These are phyloP conservation scores for Leptomonas pyrrhocoris DNA, from an alignment of 208 protist species.

Conservation along the genomic window DNA sequence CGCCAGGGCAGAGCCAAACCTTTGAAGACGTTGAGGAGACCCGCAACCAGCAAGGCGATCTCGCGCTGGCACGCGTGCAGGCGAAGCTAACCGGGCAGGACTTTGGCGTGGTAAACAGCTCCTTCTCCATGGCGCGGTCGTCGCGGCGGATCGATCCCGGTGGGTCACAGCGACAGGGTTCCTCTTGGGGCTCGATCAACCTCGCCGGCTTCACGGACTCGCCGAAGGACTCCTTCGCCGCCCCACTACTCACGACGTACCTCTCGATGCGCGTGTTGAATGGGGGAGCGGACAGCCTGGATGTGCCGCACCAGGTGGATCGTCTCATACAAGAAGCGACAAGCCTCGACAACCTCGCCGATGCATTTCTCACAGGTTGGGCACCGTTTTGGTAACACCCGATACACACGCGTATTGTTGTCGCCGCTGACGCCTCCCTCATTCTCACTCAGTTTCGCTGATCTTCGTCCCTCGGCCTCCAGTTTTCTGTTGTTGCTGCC, in stretches of 20 bases:
- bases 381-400: constrained; percentile 86
- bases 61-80: constrained; percentile 83
- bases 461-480: too few relatives aligned
- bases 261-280: constrained; percentile 66
- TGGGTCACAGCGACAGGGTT: constrained; percentile 37
- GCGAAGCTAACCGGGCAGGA: constrained; percentile 90
- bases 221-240: constrained; percentile 41
- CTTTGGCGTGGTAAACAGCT: constrained; percentile 74
- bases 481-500: too few relatives aligned
- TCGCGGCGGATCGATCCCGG: constrained; percentile 36
- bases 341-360: constrained; percentile 86
- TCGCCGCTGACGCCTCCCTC: too few relatives aligned
- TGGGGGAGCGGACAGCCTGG: constrained; percentile 60
- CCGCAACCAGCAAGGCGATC: constrained; percentile 83
- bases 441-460: too few relatives aligned
- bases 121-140: constrained; percentile 54
- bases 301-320: constrained; percentile 89
- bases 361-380: constrained; percentile 92
- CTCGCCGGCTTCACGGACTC: constrained; percentile 44
- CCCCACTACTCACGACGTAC: constrained; percentile 78
- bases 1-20: constrained; percentile 23
- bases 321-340: constrained; percentile 90
- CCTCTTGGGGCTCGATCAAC: constrained; percentile 55
- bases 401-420: background rate
- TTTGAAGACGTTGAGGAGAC: constrained; percentile 66